phyloP scores from a whole-genome alignment of 2,329 filamentous ascomycete genomes.

The Harringtonia lauricola region DNA sequence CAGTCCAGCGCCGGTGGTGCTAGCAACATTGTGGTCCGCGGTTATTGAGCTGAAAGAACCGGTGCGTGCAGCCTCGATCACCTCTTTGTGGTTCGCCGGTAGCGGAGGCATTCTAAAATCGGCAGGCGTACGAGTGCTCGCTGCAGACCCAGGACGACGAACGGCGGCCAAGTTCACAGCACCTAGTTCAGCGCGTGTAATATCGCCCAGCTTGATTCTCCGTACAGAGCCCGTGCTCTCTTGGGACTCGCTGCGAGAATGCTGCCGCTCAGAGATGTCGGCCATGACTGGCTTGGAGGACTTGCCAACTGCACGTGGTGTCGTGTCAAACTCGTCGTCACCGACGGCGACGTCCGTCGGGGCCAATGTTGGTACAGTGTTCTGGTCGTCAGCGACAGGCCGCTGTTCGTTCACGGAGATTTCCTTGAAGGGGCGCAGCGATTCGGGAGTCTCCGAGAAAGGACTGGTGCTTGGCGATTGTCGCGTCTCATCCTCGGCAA shows the following conservation, averaged over 20 bases:
- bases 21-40: background rate
- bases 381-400: background rate
- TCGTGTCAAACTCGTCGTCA: background rate
- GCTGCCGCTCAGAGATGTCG: conserved; percentile 2
- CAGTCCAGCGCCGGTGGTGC: background rate
- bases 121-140: conserved; percentile 44
- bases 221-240: conserved; percentile 36
- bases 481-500: conserved; percentile 55
- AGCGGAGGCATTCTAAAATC: conserved; percentile 52
- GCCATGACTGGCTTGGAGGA: background rate
- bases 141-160: conserved; percentile 59
- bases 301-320: conserved; percentile 1
- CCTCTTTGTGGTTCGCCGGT: conserved; percentile 71
- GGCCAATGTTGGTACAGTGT: background rate
- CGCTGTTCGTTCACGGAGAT: conserved; percentile 45
- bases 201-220: conserved; percentile 25
- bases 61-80: conserved; percentile 67
- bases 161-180: conserved; percentile 19
- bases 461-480: conserved; percentile 35
- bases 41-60: conserved; percentile 30
- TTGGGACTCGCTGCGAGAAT: conserved; percentile 29
- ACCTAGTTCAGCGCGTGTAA: conserved; percentile 16
- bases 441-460: conserved; percentile 38
- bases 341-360: background rate
- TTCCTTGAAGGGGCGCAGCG: conserved; percentile 47